These are phyloP conservation scores for Thoreauomyces humboldtii DNA, from an alignment of 192 early-diverging fungal genomes.

Conservation along the genomic window DNA sequence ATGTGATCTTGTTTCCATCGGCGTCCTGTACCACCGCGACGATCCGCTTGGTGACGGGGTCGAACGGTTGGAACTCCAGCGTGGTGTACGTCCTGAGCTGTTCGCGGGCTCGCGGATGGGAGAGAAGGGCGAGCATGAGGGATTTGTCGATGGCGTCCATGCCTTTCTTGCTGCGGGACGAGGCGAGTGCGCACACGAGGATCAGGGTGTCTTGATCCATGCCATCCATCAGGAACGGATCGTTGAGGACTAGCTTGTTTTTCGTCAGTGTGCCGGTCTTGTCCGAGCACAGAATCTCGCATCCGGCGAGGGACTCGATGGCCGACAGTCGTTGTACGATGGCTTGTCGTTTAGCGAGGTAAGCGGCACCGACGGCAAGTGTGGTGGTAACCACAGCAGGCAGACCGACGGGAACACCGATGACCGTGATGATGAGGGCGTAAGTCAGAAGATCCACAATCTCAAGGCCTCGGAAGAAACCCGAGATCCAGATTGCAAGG, in stretches of 20 bases:
- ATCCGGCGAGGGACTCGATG: constrained; percentile 88
- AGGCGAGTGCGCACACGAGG: constrained; percentile 44
- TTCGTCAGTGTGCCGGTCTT: constrained; percentile 95
- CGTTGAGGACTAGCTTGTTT: constrained; percentile 88
- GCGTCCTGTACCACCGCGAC: constrained; percentile 71
- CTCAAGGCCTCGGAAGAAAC: constrained; percentile 42
- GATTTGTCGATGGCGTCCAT: constrained; percentile 76
- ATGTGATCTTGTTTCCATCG: constrained; percentile 65
- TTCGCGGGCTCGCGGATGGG: constrained; percentile 12
- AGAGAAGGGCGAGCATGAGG: constrained; percentile 14
- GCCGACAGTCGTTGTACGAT: constrained; percentile 94
- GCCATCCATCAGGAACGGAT: constrained; percentile 48
- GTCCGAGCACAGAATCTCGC: constrained; percentile 89
- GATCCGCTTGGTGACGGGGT: constrained; percentile 71
- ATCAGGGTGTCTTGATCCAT: constrained; percentile 54
- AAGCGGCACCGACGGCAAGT: constrained; percentile 88
- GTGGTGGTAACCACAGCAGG: constrained; percentile 92
- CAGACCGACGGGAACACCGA: constrained; percentile 89
- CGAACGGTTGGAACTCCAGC: not conserved
- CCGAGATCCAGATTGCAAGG: constrained; percentile 51
- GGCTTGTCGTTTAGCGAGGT: constrained; percentile 84
- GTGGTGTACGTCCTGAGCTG: constrained; percentile 17
- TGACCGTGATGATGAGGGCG: constrained; percentile 92
- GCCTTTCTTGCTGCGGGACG: constrained; percentile 69
- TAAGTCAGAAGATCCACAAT: no score